Evolutionary conservation across 2,329 filamentous ascomycete genomes (phyloP), one percentile per base, ranked within the genome.

Genomic region (Westerdykella ornata): DNA sequence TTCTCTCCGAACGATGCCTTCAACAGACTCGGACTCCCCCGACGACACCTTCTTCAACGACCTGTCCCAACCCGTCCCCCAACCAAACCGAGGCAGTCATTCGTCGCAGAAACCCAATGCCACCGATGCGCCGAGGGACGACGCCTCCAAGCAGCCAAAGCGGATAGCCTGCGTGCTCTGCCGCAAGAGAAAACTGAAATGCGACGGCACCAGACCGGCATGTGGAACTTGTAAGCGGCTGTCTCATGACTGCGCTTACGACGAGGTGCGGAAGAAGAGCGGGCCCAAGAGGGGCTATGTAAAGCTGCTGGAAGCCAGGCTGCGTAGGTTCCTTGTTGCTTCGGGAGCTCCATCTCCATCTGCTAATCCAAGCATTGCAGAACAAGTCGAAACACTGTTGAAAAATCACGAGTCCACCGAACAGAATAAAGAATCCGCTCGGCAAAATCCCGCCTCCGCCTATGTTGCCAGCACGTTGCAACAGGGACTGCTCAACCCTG

Each of bases 91-190:
- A 17, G 39, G 49, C 41, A 38, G 55, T 40, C 44, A 59, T 55
- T 54, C 58, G 57, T 51, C 51, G 53, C 67, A 36, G 60, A 68
- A 44, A 54, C 61, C 46, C 52, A 59, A 63, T 40, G 57, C 63
- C 42, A 69, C 70, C 44, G 70, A 72, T 45, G 65, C 65, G 43
- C 59, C 68, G 32, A 63, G 66, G 46, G 75, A 76, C 52, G 58
- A 55, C 22, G 56, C 59, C 30, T 45, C 64, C 3, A 62, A 63
- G 9, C 72, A 72, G 47, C 57, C 63, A n/a, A 97, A 97, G 73
- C 80, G 90, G 53, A 85, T 97, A 56, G 92, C 92, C 29, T 98
- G 92, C 65, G 86, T 95, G 60, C 82, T 97, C 48, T 98, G 92
- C 63, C 77, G 90, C 56, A 92, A 89, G 68, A 78, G 90, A 62